Percentiles rank a stretch among this genome's conserved stretches.
Evolutionary conservation across 441 rosid genomes (phyloP).

Genomic region (Erysimum cheiri): DNA sequence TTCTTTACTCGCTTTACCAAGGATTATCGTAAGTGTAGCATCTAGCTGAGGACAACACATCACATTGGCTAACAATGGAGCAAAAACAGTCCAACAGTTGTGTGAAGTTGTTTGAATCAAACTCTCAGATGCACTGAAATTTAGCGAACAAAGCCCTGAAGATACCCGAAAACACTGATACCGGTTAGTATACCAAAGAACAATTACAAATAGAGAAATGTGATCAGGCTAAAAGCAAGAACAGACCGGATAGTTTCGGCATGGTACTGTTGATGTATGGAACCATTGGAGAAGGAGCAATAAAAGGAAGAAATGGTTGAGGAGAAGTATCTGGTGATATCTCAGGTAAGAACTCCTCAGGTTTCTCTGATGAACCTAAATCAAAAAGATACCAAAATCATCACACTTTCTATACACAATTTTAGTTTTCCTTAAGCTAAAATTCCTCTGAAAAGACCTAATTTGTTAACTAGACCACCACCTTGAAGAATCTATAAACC

Average conservation of each 20-base stretch:
- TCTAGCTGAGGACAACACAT: slow-evolving; percentile 95
- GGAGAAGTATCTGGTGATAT: slow-evolving; percentile 72
- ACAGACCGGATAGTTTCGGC: slow-evolving; percentile 81
- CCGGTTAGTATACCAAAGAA: slow-evolving; percentile 10
- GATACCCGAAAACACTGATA: slow-evolving; percentile 26
- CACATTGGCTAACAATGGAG: slow-evolving; percentile 86
- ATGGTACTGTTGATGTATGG: slow-evolving; percentile 68
- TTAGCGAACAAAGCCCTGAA: slow-evolving; percentile 75
- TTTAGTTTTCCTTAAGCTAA: not conserved
- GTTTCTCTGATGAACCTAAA: slow-evolving; percentile 56
- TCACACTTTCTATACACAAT: not conserved
- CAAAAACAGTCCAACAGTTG: slow-evolving; percentile 79
- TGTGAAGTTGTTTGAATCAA: slow-evolving; percentile 78
- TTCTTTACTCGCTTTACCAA: slow-evolving; percentile 75
- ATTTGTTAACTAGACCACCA: not conserved
- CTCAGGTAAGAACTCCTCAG: slow-evolving; percentile 54
- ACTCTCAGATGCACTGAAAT: slow-evolving; percentile 73
- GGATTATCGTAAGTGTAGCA: slow-evolving; percentile 73
- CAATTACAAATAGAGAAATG: slow-evolving; percentile 18
- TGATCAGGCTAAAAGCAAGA: slow-evolving; percentile 9
- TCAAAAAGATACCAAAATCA: slow-evolving; percentile 22
- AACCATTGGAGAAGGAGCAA: slow-evolving; percentile 84
- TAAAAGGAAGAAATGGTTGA: slow-evolving; percentile 83
- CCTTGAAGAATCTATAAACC: slow-evolving; percentile 2
- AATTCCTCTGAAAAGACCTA: not conserved